Base-by-base conservation (phyloP, 768 basidiomycete genomes). In the Lyophyllum shimeji region DNA sequence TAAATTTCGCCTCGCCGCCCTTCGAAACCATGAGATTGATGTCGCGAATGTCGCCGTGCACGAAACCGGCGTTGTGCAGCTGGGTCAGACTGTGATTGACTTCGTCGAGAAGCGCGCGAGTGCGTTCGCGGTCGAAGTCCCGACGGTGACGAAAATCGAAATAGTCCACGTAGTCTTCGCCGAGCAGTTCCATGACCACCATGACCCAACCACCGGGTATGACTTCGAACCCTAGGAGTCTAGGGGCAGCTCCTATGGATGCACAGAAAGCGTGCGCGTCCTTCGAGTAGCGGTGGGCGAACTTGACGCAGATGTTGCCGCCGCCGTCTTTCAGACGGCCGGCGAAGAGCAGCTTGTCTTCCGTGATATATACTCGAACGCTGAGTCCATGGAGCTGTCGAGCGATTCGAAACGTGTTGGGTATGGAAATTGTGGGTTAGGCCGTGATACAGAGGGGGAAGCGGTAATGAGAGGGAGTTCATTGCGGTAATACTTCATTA, bases 1-100 rank as follows among this genome's bases (percentile, higher is more conserved):
- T 61, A 37, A 65, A 60, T 24, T 33, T 34, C 8, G 17, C 24
- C 15, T 48, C 44, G 23, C 45, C 34, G 20, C 48, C 18, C 31
- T 29, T 60, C 17, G 20, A 23, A n/a, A 69, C 65, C 57, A 69
- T 55, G 21, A 69, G 33, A 53, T 69, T 71, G 17, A 51, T 44
- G 24, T 61, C 53, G 33, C 63, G 63, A 25, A 71, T 23, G 50
- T 71, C 67, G 23, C 70, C 65, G 33, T 71, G 70, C 18, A 69
- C 69, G 33, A 55, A 64, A 31, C 63, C 57, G 1, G 7, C 25
- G 17, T 44, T 17, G 43, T 59, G 60, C 11, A 61, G 53, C 25
- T 20, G 3, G n/a, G 5, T 23, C 7, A 58, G 18, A 17, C 20
- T 23, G n/a, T 8, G 7, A 2, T 25, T 12, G 6, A 59, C 23